phyloP scores from a whole-genome alignment of 441 rosid species.

The Populus trichocarpa region DNA sequence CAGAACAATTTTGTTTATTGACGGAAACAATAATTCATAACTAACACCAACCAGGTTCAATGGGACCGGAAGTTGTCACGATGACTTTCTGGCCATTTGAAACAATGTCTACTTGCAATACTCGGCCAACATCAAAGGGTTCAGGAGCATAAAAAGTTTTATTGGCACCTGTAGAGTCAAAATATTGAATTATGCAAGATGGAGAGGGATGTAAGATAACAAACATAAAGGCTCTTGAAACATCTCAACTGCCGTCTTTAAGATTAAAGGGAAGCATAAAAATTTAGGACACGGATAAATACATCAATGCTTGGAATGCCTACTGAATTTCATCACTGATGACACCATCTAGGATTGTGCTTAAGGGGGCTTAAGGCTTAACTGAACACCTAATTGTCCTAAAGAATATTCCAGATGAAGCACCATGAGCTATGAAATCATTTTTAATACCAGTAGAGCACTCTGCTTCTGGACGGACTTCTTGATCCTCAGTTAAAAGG shows the following conservation, averaged over 20 bases:
- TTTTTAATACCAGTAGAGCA: background rate
- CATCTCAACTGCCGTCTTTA: background rate
- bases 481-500: background rate
- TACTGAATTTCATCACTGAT: background rate
- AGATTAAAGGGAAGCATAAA: background rate
- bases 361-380: background rate
- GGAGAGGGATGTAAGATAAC: background rate
- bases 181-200: conserved; percentile 7
- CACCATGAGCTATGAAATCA: background rate
- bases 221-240: background rate
- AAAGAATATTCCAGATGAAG: background rate
- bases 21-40: background rate
- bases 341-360: background rate
- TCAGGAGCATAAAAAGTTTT: conserved; percentile 76
- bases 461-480: background rate
- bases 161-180: conserved; percentile 56
- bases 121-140: conserved; percentile 81
- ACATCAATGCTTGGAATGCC: background rate
- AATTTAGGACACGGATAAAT: background rate
- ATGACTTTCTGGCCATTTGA: conserved; percentile 63
- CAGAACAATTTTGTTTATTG: background rate
- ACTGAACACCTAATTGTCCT: background rate
- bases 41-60: conserved; percentile 58
- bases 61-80: conserved; percentile 54
- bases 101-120: conserved; percentile 66